Evolutionary conservation across 257 asterid species (phyloP).

Genomic region (Solanum gracilifrons): DNA sequence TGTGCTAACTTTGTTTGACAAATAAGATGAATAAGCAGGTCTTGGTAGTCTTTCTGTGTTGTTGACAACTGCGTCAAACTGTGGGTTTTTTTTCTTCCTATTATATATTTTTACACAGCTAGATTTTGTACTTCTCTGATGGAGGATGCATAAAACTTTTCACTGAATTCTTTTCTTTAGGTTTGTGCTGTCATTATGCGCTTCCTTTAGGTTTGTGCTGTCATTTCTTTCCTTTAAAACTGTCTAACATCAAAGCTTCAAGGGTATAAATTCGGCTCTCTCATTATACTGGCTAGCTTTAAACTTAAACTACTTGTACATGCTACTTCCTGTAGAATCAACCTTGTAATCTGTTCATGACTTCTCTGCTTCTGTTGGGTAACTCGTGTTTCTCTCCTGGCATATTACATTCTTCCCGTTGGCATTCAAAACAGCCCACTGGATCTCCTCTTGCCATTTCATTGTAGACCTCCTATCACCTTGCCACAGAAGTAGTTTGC

Average conservation of each 20-base stretch:
- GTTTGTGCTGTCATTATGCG: background rate
- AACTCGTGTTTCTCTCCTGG: background rate
- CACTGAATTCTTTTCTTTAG: background rate
- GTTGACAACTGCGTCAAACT: background rate
- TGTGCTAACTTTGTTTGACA: background rate
- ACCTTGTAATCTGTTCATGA: background rate
- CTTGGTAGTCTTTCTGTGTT: background rate
- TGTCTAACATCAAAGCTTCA: background rate
- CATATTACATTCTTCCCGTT: background rate
- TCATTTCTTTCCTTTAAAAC: background rate
- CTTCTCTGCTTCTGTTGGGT: background rate
- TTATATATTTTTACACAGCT: background rate
- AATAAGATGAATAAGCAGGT: background rate
- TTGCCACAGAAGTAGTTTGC: background rate
- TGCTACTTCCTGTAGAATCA: background rate
- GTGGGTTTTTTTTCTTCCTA: background rate
- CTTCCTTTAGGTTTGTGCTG: background rate
- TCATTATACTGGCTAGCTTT: background rate
- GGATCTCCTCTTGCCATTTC: background rate
- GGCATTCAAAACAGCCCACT: background rate
- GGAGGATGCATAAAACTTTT: background rate
- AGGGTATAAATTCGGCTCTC: background rate
- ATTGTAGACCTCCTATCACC: background rate
- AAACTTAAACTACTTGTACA: background rate
- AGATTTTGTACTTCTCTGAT: background rate